These are phyloP conservation scores for Aspergillus aculeatinus DNA, from an alignment of 2,329 filamentous ascomycete species.

Conservation along the genomic window DNA sequence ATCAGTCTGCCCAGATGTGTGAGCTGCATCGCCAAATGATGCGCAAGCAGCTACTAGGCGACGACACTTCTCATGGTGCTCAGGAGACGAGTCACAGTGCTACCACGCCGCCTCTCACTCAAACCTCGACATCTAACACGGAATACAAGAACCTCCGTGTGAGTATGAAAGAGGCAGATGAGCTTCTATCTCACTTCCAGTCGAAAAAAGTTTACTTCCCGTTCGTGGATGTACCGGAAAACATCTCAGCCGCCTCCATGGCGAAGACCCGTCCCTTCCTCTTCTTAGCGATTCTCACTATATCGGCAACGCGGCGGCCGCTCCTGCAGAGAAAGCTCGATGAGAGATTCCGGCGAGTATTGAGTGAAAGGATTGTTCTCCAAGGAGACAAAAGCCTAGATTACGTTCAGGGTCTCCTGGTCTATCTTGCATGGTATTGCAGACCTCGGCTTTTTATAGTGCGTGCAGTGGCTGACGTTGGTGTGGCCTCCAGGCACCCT, in stretches of 20 bases:
- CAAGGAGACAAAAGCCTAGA: slow-evolving; percentile 5
- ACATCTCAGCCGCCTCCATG: not conserved
- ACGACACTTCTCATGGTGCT: not conserved
- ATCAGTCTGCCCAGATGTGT: not conserved
- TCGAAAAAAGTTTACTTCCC: not conserved
- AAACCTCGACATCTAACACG: not conserved
- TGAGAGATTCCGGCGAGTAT: slow-evolving; percentile 1
- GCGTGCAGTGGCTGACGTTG: no score
- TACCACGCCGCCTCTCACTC: not conserved
- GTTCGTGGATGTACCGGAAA: not conserved
- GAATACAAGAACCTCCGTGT: not conserved
- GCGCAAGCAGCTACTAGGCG: not conserved
- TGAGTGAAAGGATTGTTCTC: slow-evolving; percentile 1
- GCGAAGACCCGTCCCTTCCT: not conserved
- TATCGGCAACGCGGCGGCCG: not conserved
- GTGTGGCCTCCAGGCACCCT: not conserved
- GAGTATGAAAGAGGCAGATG: not conserved
- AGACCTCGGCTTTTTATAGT: not conserved
- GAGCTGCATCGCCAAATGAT: not conserved
- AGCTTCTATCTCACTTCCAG: not conserved
- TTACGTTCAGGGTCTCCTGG: slow-evolving; percentile 3
- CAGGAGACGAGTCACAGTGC: not conserved
- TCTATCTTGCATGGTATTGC: slow-evolving; percentile 3
- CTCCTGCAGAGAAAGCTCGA: not conserved
- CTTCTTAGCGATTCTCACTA: not conserved